Percentiles rank a stretch among this genome's conserved stretches.
Conservation (phyloP, 345 rosid genomes). For the Corymbia maculata region DNA sequence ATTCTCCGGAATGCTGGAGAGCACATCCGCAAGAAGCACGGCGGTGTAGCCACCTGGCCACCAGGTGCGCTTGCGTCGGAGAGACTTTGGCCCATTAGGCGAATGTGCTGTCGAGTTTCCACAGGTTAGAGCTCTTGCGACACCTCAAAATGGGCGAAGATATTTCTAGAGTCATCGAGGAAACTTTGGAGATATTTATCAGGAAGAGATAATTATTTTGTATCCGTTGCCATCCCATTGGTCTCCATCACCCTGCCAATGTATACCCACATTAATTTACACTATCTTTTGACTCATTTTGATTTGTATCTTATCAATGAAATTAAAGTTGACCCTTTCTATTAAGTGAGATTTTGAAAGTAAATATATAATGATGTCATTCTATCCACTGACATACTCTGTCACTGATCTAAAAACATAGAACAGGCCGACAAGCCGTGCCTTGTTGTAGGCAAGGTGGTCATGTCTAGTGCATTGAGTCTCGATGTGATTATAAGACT, state of each 20-base stretch:
- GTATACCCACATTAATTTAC: neutral
- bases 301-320: neutral
- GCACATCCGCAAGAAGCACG: neutral
- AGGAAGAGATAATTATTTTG: neutral
- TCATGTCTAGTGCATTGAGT: neutral
- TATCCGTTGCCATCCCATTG: neutral
- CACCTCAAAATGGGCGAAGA: neutral
- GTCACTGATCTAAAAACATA: neutral
- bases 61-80: neutral
- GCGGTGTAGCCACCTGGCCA: neutral
- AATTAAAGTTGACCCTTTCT: neutral
- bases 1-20: neutral
- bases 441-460: neutral
- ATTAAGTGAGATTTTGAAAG: neutral
- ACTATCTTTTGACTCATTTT: neutral
- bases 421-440: neutral
- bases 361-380: neutral
- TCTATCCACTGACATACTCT: neutral
- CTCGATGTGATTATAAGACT: neutral
- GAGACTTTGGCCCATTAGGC: neutral
- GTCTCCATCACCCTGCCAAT: neutral
- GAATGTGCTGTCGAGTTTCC: neutral
- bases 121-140: neutral
- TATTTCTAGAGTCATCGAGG: neutral
- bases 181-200: neutral